Conservation (phyloP, 257 asterid genomes). For the Solanum paucissectum region DNA sequence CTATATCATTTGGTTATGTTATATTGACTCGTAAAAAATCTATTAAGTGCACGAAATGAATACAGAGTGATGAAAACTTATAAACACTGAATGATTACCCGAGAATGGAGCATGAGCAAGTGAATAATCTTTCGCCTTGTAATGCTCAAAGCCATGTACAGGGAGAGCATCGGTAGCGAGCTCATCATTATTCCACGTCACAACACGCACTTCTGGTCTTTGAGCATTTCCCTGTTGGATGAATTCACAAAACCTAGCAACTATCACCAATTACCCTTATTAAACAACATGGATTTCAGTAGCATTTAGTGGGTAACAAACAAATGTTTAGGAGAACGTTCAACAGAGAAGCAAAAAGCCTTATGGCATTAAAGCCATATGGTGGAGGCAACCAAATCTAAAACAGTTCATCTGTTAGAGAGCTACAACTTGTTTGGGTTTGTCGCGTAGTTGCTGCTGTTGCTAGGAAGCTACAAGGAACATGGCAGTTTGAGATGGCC, state of each 20-base stretch:
- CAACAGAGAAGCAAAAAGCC: background rate
- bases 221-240: constrained; percentile 86
- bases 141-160: constrained; percentile 92
- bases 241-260: constrained; percentile 9
- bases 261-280: constrained; percentile 1
- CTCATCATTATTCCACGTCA: constrained; percentile 83
- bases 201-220: constrained; percentile 98
- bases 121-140: constrained; percentile 92
- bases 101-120: constrained; percentile 98
- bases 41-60: background rate
- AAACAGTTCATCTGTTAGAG: background rate
- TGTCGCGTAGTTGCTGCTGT: background rate
- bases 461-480: background rate
- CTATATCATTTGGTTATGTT: constrained; percentile 32
- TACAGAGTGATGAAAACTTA: background rate
- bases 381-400: background rate
- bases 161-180: constrained; percentile 98
- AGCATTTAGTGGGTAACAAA: background rate
- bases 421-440: background rate
- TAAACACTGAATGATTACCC: constrained; percentile 34
- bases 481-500: background rate
- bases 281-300: background rate
- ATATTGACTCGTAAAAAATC: background rate
- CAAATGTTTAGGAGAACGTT: background rate
- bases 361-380: background rate